Base-by-base conservation (phyloP, 2,329 filamentous ascomycete genomes). In the Phaeoacremonium minimum region DNA sequence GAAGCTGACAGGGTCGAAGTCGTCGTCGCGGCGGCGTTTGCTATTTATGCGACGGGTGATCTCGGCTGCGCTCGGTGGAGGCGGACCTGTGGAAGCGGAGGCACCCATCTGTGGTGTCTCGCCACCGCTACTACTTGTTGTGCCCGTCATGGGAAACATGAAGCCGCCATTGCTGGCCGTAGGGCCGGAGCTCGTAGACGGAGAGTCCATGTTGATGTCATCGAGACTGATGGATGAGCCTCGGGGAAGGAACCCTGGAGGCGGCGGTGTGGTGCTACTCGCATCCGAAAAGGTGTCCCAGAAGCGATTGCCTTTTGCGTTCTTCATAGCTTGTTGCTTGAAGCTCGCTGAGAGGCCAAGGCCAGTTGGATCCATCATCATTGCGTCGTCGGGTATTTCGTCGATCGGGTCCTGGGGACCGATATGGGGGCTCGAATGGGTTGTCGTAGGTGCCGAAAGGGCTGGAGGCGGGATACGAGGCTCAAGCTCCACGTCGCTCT, bases 1-100 rank as follows among this genome's bases (percentile, higher is more conserved):
- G 67, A 96, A 90, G 43, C 83, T 86, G 28, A 82, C 75, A 3
- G 87, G 83, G 55, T 97, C 90, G 39, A 95, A 84, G 51, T 96
- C 90, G 52, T 95, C 89, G 44, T 96, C 91, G 38, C 89, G 76
- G 15, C 88, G 78, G n/a, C 91, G 81, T 58, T 91, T 93, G 58
- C 76, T 80, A 57, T 86, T 83, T 36, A 88, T 82, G 43, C 88
- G 85, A 7, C 87, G 75, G 5, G 85, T 85, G 34, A 91, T 78
- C 50, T 93, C 86, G 9, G 84, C 79, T 1, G 83, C 77, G 0
- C 75, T 83, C 0, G 83, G 81, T 4, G 72, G 67, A n/a, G 68
- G 51, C 32, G 53, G n/a, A n/a, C n/a, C 53, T 46, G 53, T 51
- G 5, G 48, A 49, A 4, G 48, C 47, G 7, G 52, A 51, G 3